A percentile compares a stretch with the other conserved stretches of the same genome.
Evolutionary conservation across 2,329 filamentous ascomycete genomes (phyloP).

Genomic region (Ciborinia camelliae): DNA sequence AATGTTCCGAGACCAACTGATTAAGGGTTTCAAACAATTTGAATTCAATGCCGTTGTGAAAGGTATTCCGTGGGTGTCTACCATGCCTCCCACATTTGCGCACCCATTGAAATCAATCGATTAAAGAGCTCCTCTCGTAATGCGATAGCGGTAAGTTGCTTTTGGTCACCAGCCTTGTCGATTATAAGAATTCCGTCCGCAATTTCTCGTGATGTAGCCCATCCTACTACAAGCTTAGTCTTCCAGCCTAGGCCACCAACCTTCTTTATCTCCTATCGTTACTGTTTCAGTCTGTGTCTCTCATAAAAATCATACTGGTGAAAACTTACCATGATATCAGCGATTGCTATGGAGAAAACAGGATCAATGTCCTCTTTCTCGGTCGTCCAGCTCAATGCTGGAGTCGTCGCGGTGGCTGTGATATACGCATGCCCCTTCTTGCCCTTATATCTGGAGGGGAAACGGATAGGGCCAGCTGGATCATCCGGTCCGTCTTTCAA

Average conservation of each 20-base stretch:
- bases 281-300: not conserved
- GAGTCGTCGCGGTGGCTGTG: conserved; percentile 61
- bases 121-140: conserved; percentile 79
- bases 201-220: conserved; percentile 70
- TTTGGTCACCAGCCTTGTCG: conserved; percentile 48
- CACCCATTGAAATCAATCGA: conserved; percentile 69
- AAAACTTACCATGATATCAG: conserved; percentile 52
- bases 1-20: not conserved
- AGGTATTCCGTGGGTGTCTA: conserved; percentile 39
- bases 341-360: conserved; percentile 66
- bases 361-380: conserved; percentile 53
- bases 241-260: conserved; percentile 83
- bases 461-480: conserved; percentile 68
- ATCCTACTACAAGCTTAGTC: conserved; percentile 75
- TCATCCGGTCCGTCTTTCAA: conserved; percentile 48
- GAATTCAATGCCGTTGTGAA: not conserved
- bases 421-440: conserved; percentile 72
- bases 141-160: conserved; percentile 67
- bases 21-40: not conserved
- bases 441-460: conserved; percentile 67
- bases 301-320: not conserved
- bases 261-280: conserved; percentile 63
- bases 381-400: conserved; percentile 52
- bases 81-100: conserved; percentile 81
- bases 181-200: conserved; percentile 60